A percentile compares a stretch with the other conserved stretches of the same genome.
Evolutionary conservation across 345 rosid genomes (phyloP).

Genomic region (Salix koriyanagi): DNA sequence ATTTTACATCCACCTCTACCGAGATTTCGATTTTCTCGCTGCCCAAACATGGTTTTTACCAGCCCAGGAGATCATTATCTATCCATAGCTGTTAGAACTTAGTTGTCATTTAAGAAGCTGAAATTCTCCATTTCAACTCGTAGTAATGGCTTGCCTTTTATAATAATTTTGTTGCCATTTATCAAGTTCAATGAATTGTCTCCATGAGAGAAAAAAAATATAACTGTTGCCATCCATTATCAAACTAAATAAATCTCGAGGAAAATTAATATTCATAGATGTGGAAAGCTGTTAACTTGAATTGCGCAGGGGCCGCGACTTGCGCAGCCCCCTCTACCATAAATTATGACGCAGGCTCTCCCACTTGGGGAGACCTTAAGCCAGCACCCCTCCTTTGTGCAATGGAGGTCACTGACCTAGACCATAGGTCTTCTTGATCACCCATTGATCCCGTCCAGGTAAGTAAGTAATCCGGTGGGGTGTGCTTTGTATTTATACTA

Average conservation of each 20-base stretch:
- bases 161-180: neutral
- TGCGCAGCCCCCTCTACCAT: too few relatives aligned
- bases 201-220: too few relatives aligned
- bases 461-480: neutral
- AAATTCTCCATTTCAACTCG: neutral
- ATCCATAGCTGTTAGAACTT: constrained; percentile 32
- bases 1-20: neutral
- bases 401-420: constrained; percentile 22
- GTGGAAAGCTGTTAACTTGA: too few relatives aligned
- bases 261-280: too few relatives aligned
- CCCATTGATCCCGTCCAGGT: constrained; percentile 25
- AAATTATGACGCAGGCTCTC: too few relatives aligned
- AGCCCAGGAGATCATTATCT: constrained; percentile 76
- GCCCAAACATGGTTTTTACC: constrained; percentile 26
- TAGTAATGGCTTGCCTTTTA: neutral
- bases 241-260: too few relatives aligned
- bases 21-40: neutral
- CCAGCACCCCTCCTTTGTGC: constrained; percentile 1
- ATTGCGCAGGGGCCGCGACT: neutral
- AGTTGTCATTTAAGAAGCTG: constrained; percentile 18
- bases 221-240: too few relatives aligned
- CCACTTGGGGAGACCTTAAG: too few relatives aligned
- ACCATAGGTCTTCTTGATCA: constrained; percentile 5
- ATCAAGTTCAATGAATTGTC: too few relatives aligned
- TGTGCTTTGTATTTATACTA: neutral